Base-by-base conservation (phyloP, 202 grass and related monocot genomes). In the Sporobolus alterniflorus region DNA sequence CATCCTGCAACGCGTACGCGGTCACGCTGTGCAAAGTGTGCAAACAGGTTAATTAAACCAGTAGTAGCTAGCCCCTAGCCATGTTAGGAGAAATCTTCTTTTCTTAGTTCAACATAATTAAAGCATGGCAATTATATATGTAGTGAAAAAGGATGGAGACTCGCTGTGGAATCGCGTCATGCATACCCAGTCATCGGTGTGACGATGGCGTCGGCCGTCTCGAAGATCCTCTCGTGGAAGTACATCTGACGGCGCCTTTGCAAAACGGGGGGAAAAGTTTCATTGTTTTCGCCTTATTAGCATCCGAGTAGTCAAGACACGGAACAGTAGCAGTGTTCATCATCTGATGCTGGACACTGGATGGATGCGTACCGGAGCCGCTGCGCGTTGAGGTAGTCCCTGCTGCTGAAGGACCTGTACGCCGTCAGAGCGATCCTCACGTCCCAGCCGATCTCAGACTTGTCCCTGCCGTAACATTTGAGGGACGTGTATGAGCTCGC, bases 181-280 rank as follows among this genome's bases (percentile, higher is more conserved):
- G n/a, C n/a, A n/a, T n/a, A 96, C 88, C 94, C 94, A 30, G 89
- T 93, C 72, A 85, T 93, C 0, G 91, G 91, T 34, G 94, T 84
- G 44, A 97, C 94, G 11, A 91, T 93, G 2, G 87, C 94, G 44
- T 97, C 91, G 29, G 89, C 86, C 3, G 10, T 71, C 86, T 93
- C 46, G 50, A 97, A 97, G 73, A 97, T 97, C 81, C 84, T 80
- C 9, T 89, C 69, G 62, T 97, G 94, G 84, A 97, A 97, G 70
- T 84, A 78, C 69, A 87, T 93, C 85, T 97, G 94, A 32, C 94
- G 86, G 64, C 65, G 69, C 75, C 91, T n/a, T n/a, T 97, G 57
- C 18, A 52, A 21, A 17, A 20, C n/a, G n/a, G 12, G 15, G 2
- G 13, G 14, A 10, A 20, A n/a, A n/a, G n/a, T n/a, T n/a, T n/a